Evolutionary conservation across 2,329 filamentous ascomycete species (phyloP).

Genomic region (Colletotrichum sp.): DNA sequence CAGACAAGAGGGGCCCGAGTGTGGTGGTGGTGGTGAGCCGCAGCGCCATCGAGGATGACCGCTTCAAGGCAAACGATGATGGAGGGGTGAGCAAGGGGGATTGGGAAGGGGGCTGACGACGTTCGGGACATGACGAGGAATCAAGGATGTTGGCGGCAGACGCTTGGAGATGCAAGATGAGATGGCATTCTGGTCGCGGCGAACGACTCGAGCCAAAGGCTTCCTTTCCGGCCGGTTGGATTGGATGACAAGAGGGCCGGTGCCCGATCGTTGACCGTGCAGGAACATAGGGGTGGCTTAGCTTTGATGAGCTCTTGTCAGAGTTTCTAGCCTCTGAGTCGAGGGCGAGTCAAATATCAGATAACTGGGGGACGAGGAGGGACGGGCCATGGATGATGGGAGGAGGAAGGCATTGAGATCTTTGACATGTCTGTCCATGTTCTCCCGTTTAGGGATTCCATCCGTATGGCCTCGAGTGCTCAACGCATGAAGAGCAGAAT

Average conservation of each 20-base stretch:
- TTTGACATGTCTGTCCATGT: neutral
- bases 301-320: neutral
- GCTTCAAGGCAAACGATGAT: neutral
- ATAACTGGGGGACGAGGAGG: neutral
- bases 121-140: neutral
- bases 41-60: neutral
- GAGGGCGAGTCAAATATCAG: neutral
- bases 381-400: neutral
- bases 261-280: conserved; percentile 12
- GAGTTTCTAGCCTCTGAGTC: neutral
- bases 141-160: conserved; percentile 15
- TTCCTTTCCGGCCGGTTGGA: neutral
- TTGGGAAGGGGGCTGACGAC: neutral
- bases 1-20: neutral
- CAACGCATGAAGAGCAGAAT: neutral
- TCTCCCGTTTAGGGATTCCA: neutral
- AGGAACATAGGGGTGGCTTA: conserved; percentile 15
- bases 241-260: conserved; percentile 14
- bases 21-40: conserved; percentile 2
- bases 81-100: neutral
- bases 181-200: conserved; percentile 12
- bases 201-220: conserved; percentile 1
- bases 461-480: neutral
- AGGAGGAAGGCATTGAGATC: neutral
- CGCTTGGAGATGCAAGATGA: conserved; percentile 20